A percentile compares a stretch with the other conserved stretches of the same genome.
phyloP scores from a whole-genome alignment of 768 basidiomycete species.

The Mycena sanguinolenta region DNA sequence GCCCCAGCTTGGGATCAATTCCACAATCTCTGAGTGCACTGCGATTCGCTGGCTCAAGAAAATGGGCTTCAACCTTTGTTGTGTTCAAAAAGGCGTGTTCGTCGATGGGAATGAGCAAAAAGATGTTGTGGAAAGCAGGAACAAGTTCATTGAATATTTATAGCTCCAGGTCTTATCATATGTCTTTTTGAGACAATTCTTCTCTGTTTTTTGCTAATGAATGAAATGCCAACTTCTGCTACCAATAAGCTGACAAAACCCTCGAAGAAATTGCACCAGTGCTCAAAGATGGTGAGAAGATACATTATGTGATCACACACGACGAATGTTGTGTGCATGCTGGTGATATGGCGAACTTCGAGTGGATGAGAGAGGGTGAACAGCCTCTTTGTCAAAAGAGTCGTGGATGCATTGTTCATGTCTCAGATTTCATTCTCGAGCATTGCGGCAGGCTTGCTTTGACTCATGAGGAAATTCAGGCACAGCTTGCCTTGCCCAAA shows the following conservation, averaged over 20 bases:
- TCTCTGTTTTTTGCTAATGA: background rate
- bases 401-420: no score
- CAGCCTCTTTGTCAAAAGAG: background rate
- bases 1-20: no score
- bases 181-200: background rate
- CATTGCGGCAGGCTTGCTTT: no score
- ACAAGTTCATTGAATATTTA: slow-evolving; percentile 18
- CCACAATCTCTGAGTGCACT: no score
- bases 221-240: slow-evolving; percentile 5
- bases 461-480: no score
- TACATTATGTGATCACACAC: slow-evolving; percentile 12
- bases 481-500: no score
- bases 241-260: slow-evolving; percentile 12
- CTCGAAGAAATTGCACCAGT: slow-evolving; percentile 13
- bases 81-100: no score
- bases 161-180: slow-evolving; percentile 8
- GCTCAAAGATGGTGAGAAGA: slow-evolving; percentile 10
- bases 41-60: no score
- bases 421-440: no score
- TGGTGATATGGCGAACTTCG: slow-evolving; percentile 11
- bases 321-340: slow-evolving; percentile 24
- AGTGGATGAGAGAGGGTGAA: slow-evolving; percentile 12
- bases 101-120: no score
- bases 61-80: no score
- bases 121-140: slow-evolving; percentile 16